Evolutionary conservation across 2,329 filamentous ascomycete species (phyloP).

Genomic region (Paecilomyces sp.): DNA sequence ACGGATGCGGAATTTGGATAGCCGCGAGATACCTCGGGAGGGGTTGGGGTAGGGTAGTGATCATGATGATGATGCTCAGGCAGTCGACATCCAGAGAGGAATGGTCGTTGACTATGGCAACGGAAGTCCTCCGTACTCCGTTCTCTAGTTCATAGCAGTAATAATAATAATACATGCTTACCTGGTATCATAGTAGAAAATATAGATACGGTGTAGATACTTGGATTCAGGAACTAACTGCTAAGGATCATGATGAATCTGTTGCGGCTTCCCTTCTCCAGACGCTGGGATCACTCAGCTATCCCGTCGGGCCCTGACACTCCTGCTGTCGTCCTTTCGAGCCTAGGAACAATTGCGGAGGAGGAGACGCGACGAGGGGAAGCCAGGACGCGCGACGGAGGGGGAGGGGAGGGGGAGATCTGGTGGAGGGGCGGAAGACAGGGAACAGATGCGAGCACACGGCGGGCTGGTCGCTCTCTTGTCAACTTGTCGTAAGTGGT

Average conservation of each 20-base stretch:
- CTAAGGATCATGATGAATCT: not conserved
- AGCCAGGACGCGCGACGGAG: conserved; percentile 1
- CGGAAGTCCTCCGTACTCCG: no score
- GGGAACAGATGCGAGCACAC: not conserved
- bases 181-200: no score
- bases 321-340: not conserved
- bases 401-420: conserved; percentile 4
- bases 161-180: no score
- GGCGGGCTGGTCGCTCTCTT: not conserved
- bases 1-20: conserved; percentile 6
- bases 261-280: not conserved
- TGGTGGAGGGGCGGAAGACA: conserved; percentile 4
- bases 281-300: not conserved
- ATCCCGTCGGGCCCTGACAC: not conserved
- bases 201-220: no score
- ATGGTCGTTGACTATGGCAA: not conserved
- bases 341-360: not conserved
- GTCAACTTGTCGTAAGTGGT: not conserved
- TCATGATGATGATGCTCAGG: not conserved
- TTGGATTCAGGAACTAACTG: no score
- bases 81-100: not conserved
- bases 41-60: no score
- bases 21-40: no score
- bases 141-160: no score
- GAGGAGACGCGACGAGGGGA: not conserved